Base-by-base conservation (phyloP, 2,329 filamentous ascomycete species). In the Podosphaera fusca region DNA sequence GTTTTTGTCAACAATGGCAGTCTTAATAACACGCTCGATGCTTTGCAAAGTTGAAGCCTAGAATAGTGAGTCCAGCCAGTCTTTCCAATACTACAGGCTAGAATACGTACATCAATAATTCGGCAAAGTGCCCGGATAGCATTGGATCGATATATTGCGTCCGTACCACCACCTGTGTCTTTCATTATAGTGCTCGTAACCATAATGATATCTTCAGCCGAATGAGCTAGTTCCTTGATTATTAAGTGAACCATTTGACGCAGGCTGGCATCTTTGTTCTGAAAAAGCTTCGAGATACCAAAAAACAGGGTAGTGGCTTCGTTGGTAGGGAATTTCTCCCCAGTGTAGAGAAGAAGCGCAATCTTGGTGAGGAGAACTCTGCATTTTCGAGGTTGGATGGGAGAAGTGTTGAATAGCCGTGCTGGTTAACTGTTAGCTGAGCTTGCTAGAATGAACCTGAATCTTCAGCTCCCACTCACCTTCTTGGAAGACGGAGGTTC, bases 171-270 rank as follows among this genome's bases (percentile, higher is more conserved):
- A 56, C 89, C 88, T 9, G 90, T 95, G 70, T 98, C 92, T 76
- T 98, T 98, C 92, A 96, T 98, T 65, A 98, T 95, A 64, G 90
- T 95, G 72, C 87, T 94, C 21, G 92, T 98, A 60, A 95, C 92
- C 92, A 98, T 96, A 70, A 98, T 98, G 62, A 95, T 94, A 76
- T 98, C 92, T 74, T 96, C 88, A 59, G 92, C 92, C 31, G 88
- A 95, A 70, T 82, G 81, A 63, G 90, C 87, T 67, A 98, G 77
- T 78, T 98, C 92, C 80, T 96, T 98, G 75, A 96, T 87, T 69
- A 95, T 83, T 63, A 96, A 78, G 74, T 96, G 94, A 55, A 98
- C 90, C 89, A 96, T 95, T 76, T 98, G 92, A 67, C 92, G 87
- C 69, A 98, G 77, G 66, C 87, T 90, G 66, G 89, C 85, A 83